Percentiles rank a stretch among this genome's conserved stretches.
Conservation (phyloP, 1,284 basidiomycete species). For the Cutaneotrichosporon sp. region DNA sequence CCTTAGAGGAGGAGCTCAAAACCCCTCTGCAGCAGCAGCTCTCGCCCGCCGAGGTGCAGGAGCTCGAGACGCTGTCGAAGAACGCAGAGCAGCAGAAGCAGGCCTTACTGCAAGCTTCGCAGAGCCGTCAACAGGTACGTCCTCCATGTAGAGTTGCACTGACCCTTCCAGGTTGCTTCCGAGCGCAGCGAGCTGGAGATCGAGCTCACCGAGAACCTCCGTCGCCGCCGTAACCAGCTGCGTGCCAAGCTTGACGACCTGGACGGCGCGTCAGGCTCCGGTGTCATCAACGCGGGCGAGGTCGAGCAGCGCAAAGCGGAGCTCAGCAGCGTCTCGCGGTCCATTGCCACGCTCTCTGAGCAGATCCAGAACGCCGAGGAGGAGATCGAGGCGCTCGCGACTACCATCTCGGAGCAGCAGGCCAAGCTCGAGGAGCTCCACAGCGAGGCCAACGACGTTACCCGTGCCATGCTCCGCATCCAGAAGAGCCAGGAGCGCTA, state of each 20-base stretch:
- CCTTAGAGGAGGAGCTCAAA: conserved; percentile 70
- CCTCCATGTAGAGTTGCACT: not conserved
- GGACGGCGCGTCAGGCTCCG: conserved; percentile 64
- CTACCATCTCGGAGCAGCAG: conserved; percentile 67
- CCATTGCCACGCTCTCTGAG: conserved; percentile 66
- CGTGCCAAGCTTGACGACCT: conserved; percentile 73
- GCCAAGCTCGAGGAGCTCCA: conserved; percentile 73
- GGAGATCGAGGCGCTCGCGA: conserved; percentile 63
- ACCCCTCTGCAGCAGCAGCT: conserved; percentile 75
- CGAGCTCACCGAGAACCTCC: conserved; percentile 86
- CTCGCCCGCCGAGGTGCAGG: conserved; percentile 68
- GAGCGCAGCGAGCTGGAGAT: conserved; percentile 83
- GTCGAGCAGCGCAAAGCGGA: conserved; percentile 70
- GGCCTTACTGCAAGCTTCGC: conserved; percentile 67
- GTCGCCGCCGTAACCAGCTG: conserved; percentile 75
- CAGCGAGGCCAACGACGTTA: conserved; percentile 79
- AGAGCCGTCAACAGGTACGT: conserved; percentile 70
- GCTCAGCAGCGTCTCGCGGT: conserved; percentile 64
- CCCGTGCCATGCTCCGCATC: conserved; percentile 77
- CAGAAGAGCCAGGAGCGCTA: conserved; percentile 96
- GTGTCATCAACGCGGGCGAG: conserved; percentile 61
- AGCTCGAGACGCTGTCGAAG: conserved; percentile 70
- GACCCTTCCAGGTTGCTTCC: conserved; percentile 64
- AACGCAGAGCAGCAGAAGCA: conserved; percentile 75
- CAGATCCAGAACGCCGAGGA: conserved; percentile 61